These are phyloP conservation scores for Conticribra guillardii DNA, from an alignment of 108 stramenopile species.

Conservation along the genomic window DNA sequence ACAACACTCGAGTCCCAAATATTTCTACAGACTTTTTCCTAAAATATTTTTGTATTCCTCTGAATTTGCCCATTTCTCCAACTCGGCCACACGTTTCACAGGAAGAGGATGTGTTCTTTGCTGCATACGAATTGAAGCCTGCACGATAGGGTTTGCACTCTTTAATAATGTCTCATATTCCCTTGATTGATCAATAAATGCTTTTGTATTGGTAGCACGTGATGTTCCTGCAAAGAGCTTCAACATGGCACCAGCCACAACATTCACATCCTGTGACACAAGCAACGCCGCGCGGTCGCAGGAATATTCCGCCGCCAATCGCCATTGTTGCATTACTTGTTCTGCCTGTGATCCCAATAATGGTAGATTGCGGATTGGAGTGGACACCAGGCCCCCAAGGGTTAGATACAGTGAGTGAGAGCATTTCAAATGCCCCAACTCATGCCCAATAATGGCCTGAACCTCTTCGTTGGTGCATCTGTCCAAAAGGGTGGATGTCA, in stretches of 20 bases:
- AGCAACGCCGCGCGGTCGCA: slow-evolving; percentile 79
- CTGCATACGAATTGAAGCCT: slow-evolving; percentile 34
- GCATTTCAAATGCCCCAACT: slow-evolving; percentile 82
- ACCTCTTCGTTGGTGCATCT: slow-evolving; percentile 60
- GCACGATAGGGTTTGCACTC: slow-evolving; percentile 48
- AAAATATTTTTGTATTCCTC: slow-evolving; percentile 45
- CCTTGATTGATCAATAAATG: slow-evolving; percentile 64
- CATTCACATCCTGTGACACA: slow-evolving; percentile 67
- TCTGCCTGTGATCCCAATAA: slow-evolving; percentile 40
- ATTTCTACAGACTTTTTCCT: too few relatives aligned
- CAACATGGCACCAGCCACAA: slow-evolving; percentile 68
- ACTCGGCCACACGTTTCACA: slow-evolving; percentile 61
- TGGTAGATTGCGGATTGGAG: slow-evolving; percentile 48
- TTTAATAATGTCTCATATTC: slow-evolving; percentile 61
- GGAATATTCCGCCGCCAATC: slow-evolving; percentile 76
- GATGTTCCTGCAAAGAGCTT: slow-evolving; percentile 72
- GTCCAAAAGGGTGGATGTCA: slow-evolving; percentile 66
- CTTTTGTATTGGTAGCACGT: slow-evolving; percentile 42
- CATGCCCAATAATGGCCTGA: slow-evolving; percentile 76
- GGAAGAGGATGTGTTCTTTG: slow-evolving; percentile 74
- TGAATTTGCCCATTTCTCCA: slow-evolving; percentile 62
- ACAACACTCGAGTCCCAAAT: too few relatives aligned
- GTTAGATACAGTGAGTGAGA: slow-evolving; percentile 80
- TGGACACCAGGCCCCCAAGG: slow-evolving; percentile 56
- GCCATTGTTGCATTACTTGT: slow-evolving; percentile 59